Base-by-base conservation (phyloP, 1,284 basidiomycete species). In the Naganishia sp. region DNA sequence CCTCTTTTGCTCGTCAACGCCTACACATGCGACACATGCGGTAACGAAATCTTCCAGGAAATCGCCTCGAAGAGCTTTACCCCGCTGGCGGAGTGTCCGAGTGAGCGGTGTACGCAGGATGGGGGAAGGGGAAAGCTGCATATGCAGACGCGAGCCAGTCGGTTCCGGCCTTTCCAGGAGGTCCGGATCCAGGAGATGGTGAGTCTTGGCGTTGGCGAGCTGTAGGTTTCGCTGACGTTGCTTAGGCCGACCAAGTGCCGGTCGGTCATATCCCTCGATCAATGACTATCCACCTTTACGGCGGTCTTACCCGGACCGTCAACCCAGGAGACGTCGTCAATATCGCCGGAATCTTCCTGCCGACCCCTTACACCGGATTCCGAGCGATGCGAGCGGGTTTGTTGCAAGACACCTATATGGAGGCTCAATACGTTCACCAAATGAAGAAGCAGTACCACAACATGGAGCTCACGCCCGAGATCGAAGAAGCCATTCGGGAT, bases 181-280 rank as follows among this genome's bases (percentile, higher is more conserved):
- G 87, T 97, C 71, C 96, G 96, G 81, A 92, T 99, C 55, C 96
- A 99, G 79, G 96, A 99, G 80, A 96, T 99, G 95, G 92, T 90
- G 68, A 65, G 84, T 76, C 4, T 7, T 21, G 43, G 28, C 5
- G 10, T 32, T 0, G 39, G n/a, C 50, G 2, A 31, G 57, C 53
- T 23, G 21, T 13, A n/a, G 31, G 23, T 6, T 35, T 49, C 31
- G 53, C 35, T 35, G 60, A 46, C 25, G 46, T 63, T 32, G 63
- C 65, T 64, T 71, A 94, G 91, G 91, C 96, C 28, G 96, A 99
- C 76, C 96, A 99, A 87, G 96, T 99, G 0, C 96, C 96, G 25
- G 94, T 99, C 43, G 96, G 96, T 3, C 96, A 99, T 77, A 99
- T 99, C 68, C 96, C 96, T 39, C 89, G 96, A 43, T 94, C 94